phyloP scores from a whole-genome alignment of 768 basidiomycete species.

The Pleurotus eryngii region DNA sequence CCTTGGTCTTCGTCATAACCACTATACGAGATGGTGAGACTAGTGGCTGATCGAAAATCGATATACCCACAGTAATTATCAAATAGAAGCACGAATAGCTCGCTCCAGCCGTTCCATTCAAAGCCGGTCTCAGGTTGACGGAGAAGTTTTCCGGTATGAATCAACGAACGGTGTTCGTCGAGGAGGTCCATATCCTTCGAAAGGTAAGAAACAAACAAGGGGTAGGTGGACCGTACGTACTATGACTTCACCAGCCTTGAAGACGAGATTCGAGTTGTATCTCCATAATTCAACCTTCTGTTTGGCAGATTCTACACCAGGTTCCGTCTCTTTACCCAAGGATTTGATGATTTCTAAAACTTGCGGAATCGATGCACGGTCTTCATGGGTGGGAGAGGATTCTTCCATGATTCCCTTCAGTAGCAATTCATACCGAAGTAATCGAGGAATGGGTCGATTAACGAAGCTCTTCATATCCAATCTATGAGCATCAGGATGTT shows the following conservation, averaged over 20 bases:
- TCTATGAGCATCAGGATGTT: slow-evolving; percentile 74
- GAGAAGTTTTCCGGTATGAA: slow-evolving; percentile 79
- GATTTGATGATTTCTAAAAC: slow-evolving; percentile 85
- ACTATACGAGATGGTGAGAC: slow-evolving; percentile 36
- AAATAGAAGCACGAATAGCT: slow-evolving; percentile 86
- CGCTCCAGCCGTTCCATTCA: slow-evolving; percentile 87
- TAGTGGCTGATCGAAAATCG: background rate
- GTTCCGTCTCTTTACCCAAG: slow-evolving; percentile 84
- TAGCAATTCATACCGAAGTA: slow-evolving; percentile 85
- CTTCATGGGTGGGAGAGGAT: slow-evolving; percentile 72
- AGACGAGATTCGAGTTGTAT: slow-evolving; percentile 74
- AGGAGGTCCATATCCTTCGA: slow-evolving; percentile 82
- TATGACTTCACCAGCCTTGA: slow-evolving; percentile 74
- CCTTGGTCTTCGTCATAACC: slow-evolving; percentile 84
- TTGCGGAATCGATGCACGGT: slow-evolving; percentile 71
- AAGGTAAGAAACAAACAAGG: background rate
- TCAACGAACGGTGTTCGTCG: slow-evolving; percentile 76
- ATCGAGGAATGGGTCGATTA: slow-evolving; percentile 85
- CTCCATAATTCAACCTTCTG: slow-evolving; percentile 89
- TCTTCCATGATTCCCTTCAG: slow-evolving; percentile 78
- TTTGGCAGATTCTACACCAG: slow-evolving; percentile 81
- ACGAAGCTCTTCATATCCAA: slow-evolving; percentile 94
- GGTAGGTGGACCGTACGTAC: slow-evolving; percentile 27
- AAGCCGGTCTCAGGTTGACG: slow-evolving; percentile 88
- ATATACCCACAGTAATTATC: slow-evolving; percentile 85